phyloP scores from a whole-genome alignment of 257 asterid species.

The Ehretia macrophylla region DNA sequence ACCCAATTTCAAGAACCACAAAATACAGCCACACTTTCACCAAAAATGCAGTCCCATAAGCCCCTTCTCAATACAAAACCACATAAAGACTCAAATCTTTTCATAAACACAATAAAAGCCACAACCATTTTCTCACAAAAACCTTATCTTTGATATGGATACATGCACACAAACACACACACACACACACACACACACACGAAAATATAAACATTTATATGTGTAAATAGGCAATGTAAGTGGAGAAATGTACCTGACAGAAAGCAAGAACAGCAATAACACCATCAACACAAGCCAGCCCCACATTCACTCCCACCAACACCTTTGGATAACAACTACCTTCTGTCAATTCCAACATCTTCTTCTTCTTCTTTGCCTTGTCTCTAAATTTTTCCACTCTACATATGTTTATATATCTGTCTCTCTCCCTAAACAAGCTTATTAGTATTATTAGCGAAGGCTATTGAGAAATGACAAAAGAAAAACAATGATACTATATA shows the following conservation, averaged over 20 bases:
- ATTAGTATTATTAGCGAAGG: too few species aligned
- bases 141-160: too few species aligned
- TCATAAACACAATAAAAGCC: not conserved
- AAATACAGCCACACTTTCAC: not conserved
- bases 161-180: too few species aligned
- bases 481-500: too few species aligned
- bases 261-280: constrained; percentile 65
- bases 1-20: not conserved
- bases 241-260: constrained; percentile 41
- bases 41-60: not conserved
- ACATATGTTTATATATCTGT: not conserved
- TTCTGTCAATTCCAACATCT: constrained; percentile 54
- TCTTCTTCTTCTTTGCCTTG: constrained; percentile 6
- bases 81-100: not conserved
- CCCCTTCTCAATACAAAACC: not conserved
- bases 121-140: not conserved
- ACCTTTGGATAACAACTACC: constrained; percentile 55
- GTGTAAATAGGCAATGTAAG: not conserved
- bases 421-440: too few species aligned
- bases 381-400: constrained; percentile 10
- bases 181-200: constrained; percentile 3
- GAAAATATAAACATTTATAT: not conserved
- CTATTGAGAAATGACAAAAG: too few species aligned
- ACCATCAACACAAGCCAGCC: constrained; percentile 62
- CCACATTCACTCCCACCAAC: constrained; percentile 59